Evolutionary conservation across 768 basidiomycete genomes (phyloP), one percentile per base, ranked within the genome.

Genomic region (Myochromella boudieri): DNA sequence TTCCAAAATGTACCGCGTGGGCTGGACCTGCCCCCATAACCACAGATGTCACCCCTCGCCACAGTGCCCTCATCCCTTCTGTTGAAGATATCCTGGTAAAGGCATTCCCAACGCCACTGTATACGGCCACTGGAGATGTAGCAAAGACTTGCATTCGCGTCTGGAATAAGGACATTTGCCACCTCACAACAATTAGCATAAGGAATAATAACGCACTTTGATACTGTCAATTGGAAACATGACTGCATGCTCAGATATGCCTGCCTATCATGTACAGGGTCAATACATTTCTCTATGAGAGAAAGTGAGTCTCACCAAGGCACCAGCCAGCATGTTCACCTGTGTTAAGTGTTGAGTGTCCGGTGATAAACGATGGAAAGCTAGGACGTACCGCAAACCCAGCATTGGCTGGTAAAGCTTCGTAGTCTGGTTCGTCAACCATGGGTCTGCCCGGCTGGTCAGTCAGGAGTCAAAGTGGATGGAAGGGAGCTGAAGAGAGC

Each of bases 201-300:
- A 34, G 18, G 4, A 11, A 17, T 9, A 49, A 11, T 37, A 9
- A 69, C 85, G 49, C 48, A 91, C 97, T 78, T 99, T 99, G 65
- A 99, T 97, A 61, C 92, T 95, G 71, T 99, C 97, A 53, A 98
- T 74, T 4, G 97, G 97, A 65, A 91, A 99, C 88, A 99, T 98
- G 64, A 97, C 93, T 24, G 94, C 90, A 71, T 99, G 97, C 67
- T 99, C 97, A 44, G 95, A 94, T 58, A 99, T 98, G 51, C 97
- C 97, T 58, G 97, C 97, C 94, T 95, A 64, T 20, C 33, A 39
- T 52, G 24, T 44, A 46, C 12, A 43, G 34, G 34, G 36, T 24
- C 15, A 47, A 3, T 22, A 11, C 37, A 34, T 4, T n/a, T 39
- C 28, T 9, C 11, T 2, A 17, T 17, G 12, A 40, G 53, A 44